These are phyloP conservation scores for Aristolochia contorta DNA, from an alignment of 164 flowering plant species.

Conservation along the genomic window DNA sequence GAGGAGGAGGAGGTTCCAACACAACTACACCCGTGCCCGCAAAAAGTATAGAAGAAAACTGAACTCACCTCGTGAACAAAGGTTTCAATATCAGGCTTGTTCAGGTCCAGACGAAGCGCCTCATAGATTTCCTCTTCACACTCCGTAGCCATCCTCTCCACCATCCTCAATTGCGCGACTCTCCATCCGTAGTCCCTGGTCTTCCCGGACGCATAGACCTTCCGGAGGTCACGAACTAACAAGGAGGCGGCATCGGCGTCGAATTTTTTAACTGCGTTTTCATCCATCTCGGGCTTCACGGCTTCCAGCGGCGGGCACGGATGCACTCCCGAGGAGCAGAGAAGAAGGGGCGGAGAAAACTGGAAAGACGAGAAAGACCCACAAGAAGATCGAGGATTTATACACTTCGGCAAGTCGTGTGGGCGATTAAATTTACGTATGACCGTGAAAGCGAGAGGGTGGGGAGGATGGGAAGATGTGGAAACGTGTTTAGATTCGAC, in stretches of 20 bases:
- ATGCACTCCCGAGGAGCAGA: neutral
- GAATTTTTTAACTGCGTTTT: neutral
- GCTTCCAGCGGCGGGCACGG: neutral
- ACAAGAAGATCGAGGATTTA: neutral
- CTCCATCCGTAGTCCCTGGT: conserved; percentile 16
- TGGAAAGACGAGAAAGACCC: neutral
- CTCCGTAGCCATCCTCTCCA: conserved; percentile 3
- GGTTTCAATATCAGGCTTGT: conserved; percentile 10
- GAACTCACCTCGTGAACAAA: conserved; percentile 7
- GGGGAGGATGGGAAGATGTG: too few species aligned
- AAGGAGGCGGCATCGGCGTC: neutral
- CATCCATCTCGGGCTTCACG: neutral
- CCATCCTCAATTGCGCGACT: conserved; percentile 6
- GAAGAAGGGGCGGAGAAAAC: neutral
- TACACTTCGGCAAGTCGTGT: too few species aligned
- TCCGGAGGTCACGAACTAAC: conserved; percentile 7
- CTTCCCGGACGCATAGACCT: conserved; percentile 6
- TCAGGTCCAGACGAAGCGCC: conserved; percentile 10
- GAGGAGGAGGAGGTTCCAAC: neutral
- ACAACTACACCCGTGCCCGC: too few species aligned
- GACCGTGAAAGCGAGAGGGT: too few species aligned
- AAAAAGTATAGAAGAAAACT: neutral
- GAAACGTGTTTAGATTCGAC: too few species aligned
- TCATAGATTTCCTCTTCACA: conserved; percentile 4
- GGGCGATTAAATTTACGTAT: too few species aligned